Conservation (phyloP, 371 early-diverging fungal genomes). For the Capniomyces stellatus region DNA sequence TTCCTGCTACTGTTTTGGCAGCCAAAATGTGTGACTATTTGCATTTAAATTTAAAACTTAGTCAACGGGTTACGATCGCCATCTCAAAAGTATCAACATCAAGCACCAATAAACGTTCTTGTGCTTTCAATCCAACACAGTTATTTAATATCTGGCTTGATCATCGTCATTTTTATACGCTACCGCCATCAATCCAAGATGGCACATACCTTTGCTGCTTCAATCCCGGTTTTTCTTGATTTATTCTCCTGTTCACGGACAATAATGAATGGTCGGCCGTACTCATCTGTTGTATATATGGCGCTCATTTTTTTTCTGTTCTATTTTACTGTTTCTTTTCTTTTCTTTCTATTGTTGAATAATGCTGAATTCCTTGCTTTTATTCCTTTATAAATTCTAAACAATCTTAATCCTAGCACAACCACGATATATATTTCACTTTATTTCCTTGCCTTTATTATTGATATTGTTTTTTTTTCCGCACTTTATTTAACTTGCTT, state of each 20-base stretch:
- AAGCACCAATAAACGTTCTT: too few relatives aligned
- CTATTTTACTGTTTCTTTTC: slow-evolving; percentile 1
- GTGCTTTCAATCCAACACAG: too few relatives aligned
- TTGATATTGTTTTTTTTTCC: not conserved
- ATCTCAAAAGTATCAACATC: too few relatives aligned
- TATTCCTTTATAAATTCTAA: too few relatives aligned
- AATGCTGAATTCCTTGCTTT: too few relatives aligned
- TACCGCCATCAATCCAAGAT: too few relatives aligned
- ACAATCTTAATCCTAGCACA: too few relatives aligned
- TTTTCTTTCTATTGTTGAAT: not conserved
- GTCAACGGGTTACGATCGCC: too few relatives aligned
- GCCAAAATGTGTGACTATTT: slow-evolving; percentile 93
- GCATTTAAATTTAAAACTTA: not conserved
- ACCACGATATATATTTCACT: not conserved
- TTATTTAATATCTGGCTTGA: too few relatives aligned
- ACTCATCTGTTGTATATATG: slow-evolving; percentile 56
- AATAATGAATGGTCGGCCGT: slow-evolving; percentile 93
- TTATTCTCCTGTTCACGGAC: slow-evolving; percentile 86
- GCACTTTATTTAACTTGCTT: not conserved
- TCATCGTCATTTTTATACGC: too few relatives aligned
- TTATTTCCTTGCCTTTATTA: not conserved
- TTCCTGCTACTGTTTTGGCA: slow-evolving; percentile 89
- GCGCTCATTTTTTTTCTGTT: too few relatives aligned
- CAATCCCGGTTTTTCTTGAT: slow-evolving; percentile 64
- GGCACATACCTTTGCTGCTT: slow-evolving; percentile 81